Percentiles rank a stretch among this genome's conserved stretches.
Conservation (phyloP, 352 stramenopile genomes). For the Halophytophthora batemanensis region DNA sequence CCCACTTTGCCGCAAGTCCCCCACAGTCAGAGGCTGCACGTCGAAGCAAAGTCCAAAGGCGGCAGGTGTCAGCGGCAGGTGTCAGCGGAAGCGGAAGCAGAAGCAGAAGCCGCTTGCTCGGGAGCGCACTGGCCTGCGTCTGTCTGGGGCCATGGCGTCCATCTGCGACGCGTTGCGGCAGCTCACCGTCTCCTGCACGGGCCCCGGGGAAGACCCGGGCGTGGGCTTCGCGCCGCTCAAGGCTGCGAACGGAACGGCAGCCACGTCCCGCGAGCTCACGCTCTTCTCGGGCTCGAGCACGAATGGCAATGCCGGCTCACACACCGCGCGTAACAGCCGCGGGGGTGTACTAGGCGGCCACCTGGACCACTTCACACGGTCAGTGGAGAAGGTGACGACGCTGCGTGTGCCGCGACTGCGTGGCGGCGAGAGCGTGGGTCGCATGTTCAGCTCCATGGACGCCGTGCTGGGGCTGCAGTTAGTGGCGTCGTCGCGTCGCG, state of each 20-base stretch:
- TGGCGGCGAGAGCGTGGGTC: conserved; percentile 21
- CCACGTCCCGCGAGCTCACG: conserved; percentile 31
- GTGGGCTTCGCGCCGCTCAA: conserved; percentile 14
- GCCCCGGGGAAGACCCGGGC: conserved; percentile 30
- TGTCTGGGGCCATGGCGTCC: conserved; percentile 20
- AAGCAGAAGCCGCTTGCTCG: too few species aligned
- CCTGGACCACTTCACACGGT: conserved; percentile 39
- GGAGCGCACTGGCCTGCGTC: background rate
- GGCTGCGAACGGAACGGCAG: conserved; percentile 15
- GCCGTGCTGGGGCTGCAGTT: conserved; percentile 53
- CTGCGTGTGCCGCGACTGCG: conserved; percentile 36
- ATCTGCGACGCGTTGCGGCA: conserved; percentile 43
- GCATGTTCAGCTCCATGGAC: conserved; percentile 52
- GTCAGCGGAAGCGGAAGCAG: background rate
- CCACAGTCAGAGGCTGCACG: too few species aligned
- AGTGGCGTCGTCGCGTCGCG: conserved; percentile 46
- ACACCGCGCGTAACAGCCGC: conserved; percentile 17
- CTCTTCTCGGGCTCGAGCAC: conserved; percentile 8
- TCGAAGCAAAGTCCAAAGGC: too few species aligned
- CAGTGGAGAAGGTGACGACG: conserved; percentile 47
- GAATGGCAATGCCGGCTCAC: background rate
- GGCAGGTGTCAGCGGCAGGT: background rate
- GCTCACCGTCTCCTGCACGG: conserved; percentile 34
- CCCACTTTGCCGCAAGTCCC: too few species aligned
- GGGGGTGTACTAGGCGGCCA: conserved; percentile 8